Evolutionary conservation across 2,329 filamentous ascomycete species (phyloP), one percentile per base, ranked within the genome.

Genomic region (Aspergillus texensis): DNA sequence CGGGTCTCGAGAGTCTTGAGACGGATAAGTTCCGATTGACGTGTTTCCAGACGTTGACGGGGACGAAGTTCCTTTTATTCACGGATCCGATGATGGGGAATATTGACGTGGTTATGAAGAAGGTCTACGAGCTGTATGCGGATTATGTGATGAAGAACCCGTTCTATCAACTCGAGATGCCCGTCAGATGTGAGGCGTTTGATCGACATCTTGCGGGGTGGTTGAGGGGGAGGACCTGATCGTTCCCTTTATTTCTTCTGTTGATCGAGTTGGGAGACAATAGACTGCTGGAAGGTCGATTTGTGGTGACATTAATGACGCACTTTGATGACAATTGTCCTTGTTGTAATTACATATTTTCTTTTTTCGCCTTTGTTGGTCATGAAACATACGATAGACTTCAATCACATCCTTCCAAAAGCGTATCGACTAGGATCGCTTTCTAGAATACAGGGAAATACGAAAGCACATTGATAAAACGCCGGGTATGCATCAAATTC

Each of bases 141-240:
- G 95, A 99, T 79, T 98, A 92, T 77, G 95, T 99, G 70, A 98
- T 97, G 93, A 99, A 98, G 85, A 99, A 99, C 78, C 95, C 95
- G 1, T 99, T 99, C 76, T 98, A 98, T 81, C 94, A 95, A 74
- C 84, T 97, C 62, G 95, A 99, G 82, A 99, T 98, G 94, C 95
- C 95, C 8, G 88, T 99, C 60, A 86, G 95, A 65, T 97, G 95
- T 80, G 95, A 98, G 75, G 91, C 93, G 71, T 99, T 97, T 81
- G 95, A 99, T 78, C 85, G 94, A 71, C 92, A 92, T 78, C 78
- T 97, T 68, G 86, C 87, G 68, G 91, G 89, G 43, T 96, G 94
- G 79, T 88, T 97, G 72, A 88, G 92, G 75, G 81, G 80, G 58
- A 80, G 85, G 67, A 78, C 32, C 64, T 68, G 67, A 68, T 61